Conservation (phyloP, 805 yeast genomes). For the Huiozyma sinensis region DNA sequence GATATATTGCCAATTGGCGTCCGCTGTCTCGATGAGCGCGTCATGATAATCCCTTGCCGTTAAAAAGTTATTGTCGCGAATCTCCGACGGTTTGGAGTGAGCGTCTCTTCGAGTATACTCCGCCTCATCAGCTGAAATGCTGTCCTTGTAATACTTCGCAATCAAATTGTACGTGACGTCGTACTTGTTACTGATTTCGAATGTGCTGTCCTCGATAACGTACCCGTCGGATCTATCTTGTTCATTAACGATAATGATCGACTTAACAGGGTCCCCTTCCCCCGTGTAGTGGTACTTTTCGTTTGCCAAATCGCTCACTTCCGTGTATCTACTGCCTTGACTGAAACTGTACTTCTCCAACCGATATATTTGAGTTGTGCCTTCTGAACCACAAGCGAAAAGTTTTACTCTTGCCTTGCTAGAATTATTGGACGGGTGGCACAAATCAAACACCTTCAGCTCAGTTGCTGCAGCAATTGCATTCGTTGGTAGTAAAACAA, state of each 20-base stretch:
- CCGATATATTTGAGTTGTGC: conserved; percentile 6
- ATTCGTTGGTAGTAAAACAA: conserved; percentile 3
- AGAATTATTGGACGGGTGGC: conserved; percentile 20
- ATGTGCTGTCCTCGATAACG: conserved; percentile 11
- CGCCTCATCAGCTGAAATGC: conserved; percentile 9
- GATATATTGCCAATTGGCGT: conserved; percentile 16
- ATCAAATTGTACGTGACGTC: conserved; percentile 22
- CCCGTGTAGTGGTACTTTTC: conserved; percentile 20
- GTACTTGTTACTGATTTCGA: conserved; percentile 11
- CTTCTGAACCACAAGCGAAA: conserved; percentile 5
- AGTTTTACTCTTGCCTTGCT: conserved; percentile 12
- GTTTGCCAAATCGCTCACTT: conserved; percentile 14
- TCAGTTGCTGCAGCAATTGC: background rate
- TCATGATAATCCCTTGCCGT: conserved; percentile 26
- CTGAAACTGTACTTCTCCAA: conserved; percentile 18
- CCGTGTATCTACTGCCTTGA: conserved; percentile 14
- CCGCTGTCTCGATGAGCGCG: conserved; percentile 22
- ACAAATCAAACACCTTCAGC: conserved; percentile 14
- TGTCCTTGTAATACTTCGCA: conserved; percentile 13
- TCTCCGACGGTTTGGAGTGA: background rate
- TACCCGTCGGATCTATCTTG: conserved; percentile 16
- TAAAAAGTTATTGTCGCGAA: conserved; percentile 14
- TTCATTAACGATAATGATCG: conserved; percentile 16
- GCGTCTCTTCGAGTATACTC: conserved; percentile 8
- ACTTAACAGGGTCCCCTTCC: conserved; percentile 17